Base-by-base conservation (phyloP, 495 filamentous ascomycete species). In the Penicillium chermesinum region DNA sequence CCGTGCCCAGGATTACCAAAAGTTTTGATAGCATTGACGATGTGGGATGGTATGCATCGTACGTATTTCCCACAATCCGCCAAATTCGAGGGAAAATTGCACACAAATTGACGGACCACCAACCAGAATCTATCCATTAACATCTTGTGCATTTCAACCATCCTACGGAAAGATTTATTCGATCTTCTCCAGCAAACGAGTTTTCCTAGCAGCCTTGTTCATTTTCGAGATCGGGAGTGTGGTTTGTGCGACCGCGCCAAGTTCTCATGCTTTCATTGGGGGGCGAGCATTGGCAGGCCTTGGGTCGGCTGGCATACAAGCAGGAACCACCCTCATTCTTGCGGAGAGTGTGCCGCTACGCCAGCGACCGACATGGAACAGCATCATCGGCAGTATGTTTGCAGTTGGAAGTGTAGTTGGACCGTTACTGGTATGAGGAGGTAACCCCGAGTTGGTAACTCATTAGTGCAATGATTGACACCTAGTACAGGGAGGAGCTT, bases 161-260 rank as follows among this genome's bases (percentile, higher is more conserved):
- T 57, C 82, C 14, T 82, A 79, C 52, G 84, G 84, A 50, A 75
- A 75, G 45, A 61, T 86, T 44, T 86, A 85, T 65, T 73, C 70
- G 13, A 80, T 83, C 66, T 82, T 78, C 60, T 48, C 62, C 21
- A 47, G 66, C 16, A 75, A 81, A 63, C 66, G 54, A 54, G 66
- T 79, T 33, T 88, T 79, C 65, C 65, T 88, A 3, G 50, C 57
- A 25, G 77, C 81, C 46, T 76, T 88, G 51, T 57, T 61, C 43
- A 57, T 90, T 46, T 89, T 90, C 61, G 86, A 88, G 53, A 42
- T 85, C 30, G 86, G 86, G 27, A 80, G 74, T 32, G 62, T 83
- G 17, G 66, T 89, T 46, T 89, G 84, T 62, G 86, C 76, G 37
- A 74, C 77, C 0, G 82, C 86, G 5, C 79, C 82, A 2, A 82